Evolutionary conservation across 768 basidiomycete species (phyloP).

Genomic region (Amanita polypyramis): DNA sequence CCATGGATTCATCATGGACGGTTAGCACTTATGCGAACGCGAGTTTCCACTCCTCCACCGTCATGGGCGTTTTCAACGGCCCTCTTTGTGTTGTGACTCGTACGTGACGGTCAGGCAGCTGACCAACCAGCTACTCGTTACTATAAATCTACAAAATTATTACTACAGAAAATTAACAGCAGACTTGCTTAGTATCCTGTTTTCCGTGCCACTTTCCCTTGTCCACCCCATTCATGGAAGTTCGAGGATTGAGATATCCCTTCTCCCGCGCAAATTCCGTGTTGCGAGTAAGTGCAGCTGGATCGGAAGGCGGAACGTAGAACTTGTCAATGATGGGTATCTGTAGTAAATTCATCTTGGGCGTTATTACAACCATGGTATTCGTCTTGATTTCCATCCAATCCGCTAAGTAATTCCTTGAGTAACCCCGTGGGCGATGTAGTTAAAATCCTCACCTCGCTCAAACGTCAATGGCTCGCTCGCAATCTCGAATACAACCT

Average conservation of each 20-base stretch:
- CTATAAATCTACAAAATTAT: too few relatives aligned
- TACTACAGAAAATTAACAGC: constrained; percentile 1
- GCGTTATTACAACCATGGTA: constrained; percentile 90
- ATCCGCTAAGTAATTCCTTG: constrained; percentile 44
- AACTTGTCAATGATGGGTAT: constrained; percentile 92
- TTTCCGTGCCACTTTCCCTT: neutral
- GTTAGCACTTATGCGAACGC: constrained; percentile 2
- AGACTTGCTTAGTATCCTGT: neutral
- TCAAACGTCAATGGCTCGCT: constrained; percentile 97
- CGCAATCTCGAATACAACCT: constrained; percentile 44
- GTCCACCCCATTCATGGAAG: constrained; percentile 11
- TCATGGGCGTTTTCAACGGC: constrained; percentile 5
- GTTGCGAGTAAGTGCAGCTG: constrained; percentile 53
- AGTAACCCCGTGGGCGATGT: constrained; percentile 1
- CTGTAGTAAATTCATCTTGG: constrained; percentile 90
- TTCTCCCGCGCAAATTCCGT: constrained; percentile 83
- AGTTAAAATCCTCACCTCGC: constrained; percentile 41
- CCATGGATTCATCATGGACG: constrained; percentile 43
- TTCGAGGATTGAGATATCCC: constrained; percentile 65
- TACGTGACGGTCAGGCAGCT: neutral
- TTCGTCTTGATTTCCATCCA: constrained; percentile 99
- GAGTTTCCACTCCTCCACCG: constrained; percentile 6
- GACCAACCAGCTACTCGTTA: too few relatives aligned
- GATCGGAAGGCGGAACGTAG: constrained; percentile 82
- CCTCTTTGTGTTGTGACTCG: constrained; percentile 2